These are phyloP conservation scores for Leucaena leucocephala DNA, from an alignment of 306 rosid genomes.

Conservation along the genomic window DNA sequence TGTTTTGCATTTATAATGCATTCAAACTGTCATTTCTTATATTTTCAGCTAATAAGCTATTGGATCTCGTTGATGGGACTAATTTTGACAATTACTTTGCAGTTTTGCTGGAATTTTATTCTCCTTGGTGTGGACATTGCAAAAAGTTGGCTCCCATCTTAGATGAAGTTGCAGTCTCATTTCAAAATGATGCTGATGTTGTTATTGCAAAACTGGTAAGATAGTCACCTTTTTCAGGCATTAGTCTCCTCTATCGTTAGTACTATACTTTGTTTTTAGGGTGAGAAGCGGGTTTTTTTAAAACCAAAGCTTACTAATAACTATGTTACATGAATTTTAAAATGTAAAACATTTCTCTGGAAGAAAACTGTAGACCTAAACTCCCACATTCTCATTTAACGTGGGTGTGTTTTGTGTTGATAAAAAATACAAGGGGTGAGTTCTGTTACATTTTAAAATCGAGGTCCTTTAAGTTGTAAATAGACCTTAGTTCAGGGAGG, in stretches of 20 bases:
- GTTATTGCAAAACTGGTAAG: constrained; percentile 85
- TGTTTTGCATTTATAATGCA: background rate
- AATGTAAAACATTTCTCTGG: background rate
- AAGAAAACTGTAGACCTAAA: no score
- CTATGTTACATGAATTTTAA: no score
- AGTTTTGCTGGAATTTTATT: constrained; percentile 90
- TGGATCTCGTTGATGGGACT: background rate
- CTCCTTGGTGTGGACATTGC: constrained; percentile 99
- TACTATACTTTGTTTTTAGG: background rate
- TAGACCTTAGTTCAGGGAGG: background rate
- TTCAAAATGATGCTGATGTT: constrained; percentile 66
- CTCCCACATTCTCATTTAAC: background rate
- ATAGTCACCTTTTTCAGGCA: constrained; percentile 7
- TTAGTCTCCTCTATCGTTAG: background rate
- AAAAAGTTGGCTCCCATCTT: constrained; percentile 85
- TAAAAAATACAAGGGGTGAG: background rate
- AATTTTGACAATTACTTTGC: constrained; percentile 38
- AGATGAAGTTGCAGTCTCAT: constrained; percentile 87
- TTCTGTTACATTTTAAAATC: background rate
- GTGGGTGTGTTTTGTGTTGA: background rate
- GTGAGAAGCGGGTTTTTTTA: background rate
- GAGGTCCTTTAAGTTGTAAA: background rate
- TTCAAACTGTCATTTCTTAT: background rate
- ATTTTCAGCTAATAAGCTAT: background rate
- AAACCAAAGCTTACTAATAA: background rate